phyloP scores from a whole-genome alignment of 2,329 filamentous ascomycete species.

The Fusarium secorum region DNA sequence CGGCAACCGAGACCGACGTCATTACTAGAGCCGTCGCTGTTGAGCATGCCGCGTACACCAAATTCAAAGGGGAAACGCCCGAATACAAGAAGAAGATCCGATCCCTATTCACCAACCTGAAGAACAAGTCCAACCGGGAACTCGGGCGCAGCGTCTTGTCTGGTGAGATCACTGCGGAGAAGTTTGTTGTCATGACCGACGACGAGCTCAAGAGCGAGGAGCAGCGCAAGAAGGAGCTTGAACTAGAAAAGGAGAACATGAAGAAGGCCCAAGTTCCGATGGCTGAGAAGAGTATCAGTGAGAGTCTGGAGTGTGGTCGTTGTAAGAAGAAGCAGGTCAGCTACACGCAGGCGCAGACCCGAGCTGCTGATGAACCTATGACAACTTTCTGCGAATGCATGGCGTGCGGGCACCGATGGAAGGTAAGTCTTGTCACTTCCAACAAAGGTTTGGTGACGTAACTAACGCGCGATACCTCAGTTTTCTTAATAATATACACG shows the following conservation, averaged over 20 bases:
- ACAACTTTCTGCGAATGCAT: slow-evolving; percentile 78
- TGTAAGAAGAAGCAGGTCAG: slow-evolving; percentile 94
- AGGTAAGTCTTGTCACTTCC: slow-evolving; percentile 57
- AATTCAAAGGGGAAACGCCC: slow-evolving; percentile 73
- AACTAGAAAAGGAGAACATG: slow-evolving; percentile 91
- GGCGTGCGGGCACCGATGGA: slow-evolving; percentile 75
- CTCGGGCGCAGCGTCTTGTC: slow-evolving; percentile 79
- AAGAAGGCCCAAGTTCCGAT: slow-evolving; percentile 95
- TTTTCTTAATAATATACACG: slow-evolving; percentile 32
- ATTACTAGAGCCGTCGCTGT: slow-evolving; percentile 81
- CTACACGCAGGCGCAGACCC: slow-evolving; percentile 95
- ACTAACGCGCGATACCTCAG: slow-evolving; percentile 1
- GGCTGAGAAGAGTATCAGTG: slow-evolving; percentile 88
- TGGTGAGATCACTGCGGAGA: slow-evolving; percentile 74
- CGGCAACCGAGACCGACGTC: slow-evolving; percentile 74
- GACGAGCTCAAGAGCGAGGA: slow-evolving; percentile 91
- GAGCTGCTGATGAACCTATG: slow-evolving; percentile 94
- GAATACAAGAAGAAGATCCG: slow-evolving; percentile 90
- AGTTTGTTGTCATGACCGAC: slow-evolving; percentile 85
- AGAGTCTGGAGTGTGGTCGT: slow-evolving; percentile 86
- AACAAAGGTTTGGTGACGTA: slow-evolving; percentile 12
- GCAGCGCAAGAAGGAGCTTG: slow-evolving; percentile 76
- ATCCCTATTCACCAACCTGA: slow-evolving; percentile 92
- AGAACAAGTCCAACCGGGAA: slow-evolving; percentile 84
- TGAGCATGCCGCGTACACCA: slow-evolving; percentile 77